Evolutionary conservation across 306 rosid species (phyloP).

Genomic region (Dicorynia guianensis): DNA sequence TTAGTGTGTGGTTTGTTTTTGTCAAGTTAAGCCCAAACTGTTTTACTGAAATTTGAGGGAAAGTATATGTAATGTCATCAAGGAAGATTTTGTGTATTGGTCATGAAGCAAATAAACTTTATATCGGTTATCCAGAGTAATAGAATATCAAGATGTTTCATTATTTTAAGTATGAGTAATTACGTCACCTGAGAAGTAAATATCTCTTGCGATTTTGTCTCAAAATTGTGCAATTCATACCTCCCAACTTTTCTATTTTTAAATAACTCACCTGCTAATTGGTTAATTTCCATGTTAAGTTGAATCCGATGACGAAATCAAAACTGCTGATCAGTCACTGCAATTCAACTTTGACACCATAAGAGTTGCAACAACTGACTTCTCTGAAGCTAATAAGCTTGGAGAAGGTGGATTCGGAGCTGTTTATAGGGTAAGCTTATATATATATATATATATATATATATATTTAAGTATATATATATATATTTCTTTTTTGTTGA

Average conservation of each 20-base stretch:
- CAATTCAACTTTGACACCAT: slow-evolving; percentile 45
- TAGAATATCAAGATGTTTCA: too few species aligned
- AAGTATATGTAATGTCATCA: background rate
- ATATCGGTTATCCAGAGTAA: too few species aligned
- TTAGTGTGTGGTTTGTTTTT: background rate
- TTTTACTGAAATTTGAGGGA: background rate
- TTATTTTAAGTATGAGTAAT: too few species aligned
- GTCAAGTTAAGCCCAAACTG: background rate
- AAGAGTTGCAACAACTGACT: slow-evolving; percentile 49
- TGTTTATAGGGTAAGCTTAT: slow-evolving; percentile 52
- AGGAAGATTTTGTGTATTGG: background rate
- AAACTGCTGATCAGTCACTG: slow-evolving; percentile 35
- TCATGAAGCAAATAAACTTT: too few species aligned
- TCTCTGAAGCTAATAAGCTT: slow-evolving; percentile 53
- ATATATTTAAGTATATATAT: too few species aligned
- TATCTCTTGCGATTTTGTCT: too few species aligned
- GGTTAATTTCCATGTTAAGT: background rate
- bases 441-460: too few species aligned
- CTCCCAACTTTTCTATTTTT: too few species aligned
- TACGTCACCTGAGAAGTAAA: too few species aligned
- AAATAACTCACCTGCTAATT: background rate
- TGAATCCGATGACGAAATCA: slow-evolving; percentile 27
- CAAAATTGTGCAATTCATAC: too few species aligned
- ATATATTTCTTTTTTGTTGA: too few species aligned
- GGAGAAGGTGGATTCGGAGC: slow-evolving; percentile 68